These are phyloP conservation scores for Sugiyamaella floridensis DNA, from an alignment of 805 yeast genomes.

Conservation along the genomic window DNA sequence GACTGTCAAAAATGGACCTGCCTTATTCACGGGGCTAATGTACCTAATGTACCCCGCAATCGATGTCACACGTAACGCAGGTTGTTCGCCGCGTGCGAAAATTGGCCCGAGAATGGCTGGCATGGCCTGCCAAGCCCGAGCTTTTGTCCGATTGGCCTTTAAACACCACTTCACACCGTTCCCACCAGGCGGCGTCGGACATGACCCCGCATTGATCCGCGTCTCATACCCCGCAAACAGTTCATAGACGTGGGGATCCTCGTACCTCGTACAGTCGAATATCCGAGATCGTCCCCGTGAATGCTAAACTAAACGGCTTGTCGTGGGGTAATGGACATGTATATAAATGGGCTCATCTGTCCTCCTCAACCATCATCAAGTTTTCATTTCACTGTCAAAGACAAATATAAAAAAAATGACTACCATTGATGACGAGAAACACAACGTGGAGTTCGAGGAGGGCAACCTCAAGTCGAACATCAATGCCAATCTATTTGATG, in stretches of 20 bases:
- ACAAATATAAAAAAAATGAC: neutral
- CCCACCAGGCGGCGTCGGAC: neutral
- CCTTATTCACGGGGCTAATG: too few relatives aligned
- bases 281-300: too few relatives aligned
- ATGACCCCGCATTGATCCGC: neutral
- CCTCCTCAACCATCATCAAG: too few relatives aligned
- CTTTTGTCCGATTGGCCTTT: neutral
- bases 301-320: too few relatives aligned
- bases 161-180: neutral
- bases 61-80: too few relatives aligned
- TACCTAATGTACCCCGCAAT: too few relatives aligned
- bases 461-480: conserved; percentile 5
- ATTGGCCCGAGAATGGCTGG: neutral
- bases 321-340: too few relatives aligned
- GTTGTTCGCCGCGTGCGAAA: neutral
- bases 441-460: conserved; percentile 7
- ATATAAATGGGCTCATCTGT: too few relatives aligned
- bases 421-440: conserved; percentile 5
- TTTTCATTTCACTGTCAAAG: too few relatives aligned
- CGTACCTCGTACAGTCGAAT: too few relatives aligned
- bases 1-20: too few relatives aligned
- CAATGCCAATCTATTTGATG: conserved; percentile 9
- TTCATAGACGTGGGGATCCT: too few relatives aligned
- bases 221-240: neutral
- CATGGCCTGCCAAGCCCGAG: neutral